phyloP scores from a whole-genome alignment of 2,329 filamentous ascomycete species.

The Elsinoe batatas region DNA sequence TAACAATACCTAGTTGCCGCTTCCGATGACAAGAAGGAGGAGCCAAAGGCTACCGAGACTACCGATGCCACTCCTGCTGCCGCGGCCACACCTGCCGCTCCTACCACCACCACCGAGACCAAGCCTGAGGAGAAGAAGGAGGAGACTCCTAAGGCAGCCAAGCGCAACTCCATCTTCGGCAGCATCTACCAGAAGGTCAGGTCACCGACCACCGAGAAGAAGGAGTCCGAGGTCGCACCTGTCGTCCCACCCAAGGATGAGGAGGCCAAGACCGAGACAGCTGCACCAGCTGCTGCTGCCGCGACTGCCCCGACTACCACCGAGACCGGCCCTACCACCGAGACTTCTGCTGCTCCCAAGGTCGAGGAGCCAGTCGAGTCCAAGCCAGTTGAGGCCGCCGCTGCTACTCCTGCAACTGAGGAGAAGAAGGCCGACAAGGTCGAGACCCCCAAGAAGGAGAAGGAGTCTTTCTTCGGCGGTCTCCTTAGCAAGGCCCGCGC shows the following conservation, averaged over 20 bases:
- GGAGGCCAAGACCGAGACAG: slow-evolving; percentile 31
- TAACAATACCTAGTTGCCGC: slow-evolving; percentile 19
- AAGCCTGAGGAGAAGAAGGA: slow-evolving; percentile 37
- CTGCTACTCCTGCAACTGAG: slow-evolving; percentile 18
- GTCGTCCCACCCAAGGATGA: slow-evolving; percentile 39
- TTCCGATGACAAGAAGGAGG: slow-evolving; percentile 20
- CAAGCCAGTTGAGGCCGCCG: slow-evolving; percentile 21
- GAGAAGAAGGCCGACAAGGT: slow-evolving; percentile 13
- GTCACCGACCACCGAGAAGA: slow-evolving; percentile 51
- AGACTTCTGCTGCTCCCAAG: slow-evolving; percentile 30
- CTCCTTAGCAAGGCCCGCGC: slow-evolving; percentile 16
- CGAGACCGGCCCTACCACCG: slow-evolving; percentile 26
- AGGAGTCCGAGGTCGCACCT: slow-evolving; percentile 54
- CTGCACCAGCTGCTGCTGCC: slow-evolving; percentile 26
- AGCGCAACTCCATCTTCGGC: slow-evolving; percentile 78
- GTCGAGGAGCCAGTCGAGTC: slow-evolving; percentile 20
- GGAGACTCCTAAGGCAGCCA: slow-evolving; percentile 51
- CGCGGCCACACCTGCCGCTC: slow-evolving; percentile 8
- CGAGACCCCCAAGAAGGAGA: slow-evolving; percentile 16
- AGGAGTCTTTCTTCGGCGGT: slow-evolving; percentile 16
- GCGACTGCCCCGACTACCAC: slow-evolving; percentile 19
- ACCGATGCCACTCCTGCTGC: slow-evolving; percentile 42
- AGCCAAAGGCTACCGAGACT: slow-evolving; percentile 29
- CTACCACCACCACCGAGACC: slow-evolving; percentile 32
- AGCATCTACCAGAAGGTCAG: slow-evolving; percentile 51